Percentiles rank a stretch among this genome's conserved stretches.
Evolutionary conservation across 305 asterid genomes (phyloP).

Genomic region (Fraxinus angustifolia): DNA sequence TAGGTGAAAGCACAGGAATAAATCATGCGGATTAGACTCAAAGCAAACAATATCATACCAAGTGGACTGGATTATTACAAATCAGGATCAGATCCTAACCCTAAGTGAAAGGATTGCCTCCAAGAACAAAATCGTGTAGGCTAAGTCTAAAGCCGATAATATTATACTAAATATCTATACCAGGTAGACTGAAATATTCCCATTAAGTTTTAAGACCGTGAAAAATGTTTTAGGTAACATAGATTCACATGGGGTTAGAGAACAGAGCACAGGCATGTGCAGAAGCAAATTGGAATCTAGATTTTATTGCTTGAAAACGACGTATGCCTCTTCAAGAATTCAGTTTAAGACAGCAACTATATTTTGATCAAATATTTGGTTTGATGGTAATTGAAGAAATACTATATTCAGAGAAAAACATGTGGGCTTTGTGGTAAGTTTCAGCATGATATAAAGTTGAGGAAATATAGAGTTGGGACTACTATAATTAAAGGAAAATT

Average conservation of each 20-base stretch:
- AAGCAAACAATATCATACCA: no score
- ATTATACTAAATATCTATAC: no score
- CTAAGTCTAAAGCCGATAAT: no score
- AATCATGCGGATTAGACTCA: no score
- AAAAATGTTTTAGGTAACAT: neutral
- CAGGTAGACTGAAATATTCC: neutral
- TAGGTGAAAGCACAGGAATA: no score
- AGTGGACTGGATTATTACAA: no score
- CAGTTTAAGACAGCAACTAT: no score
- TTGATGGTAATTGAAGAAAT: neutral
- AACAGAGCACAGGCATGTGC: neutral
- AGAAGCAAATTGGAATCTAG: neutral
- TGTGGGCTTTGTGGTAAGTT: no score
- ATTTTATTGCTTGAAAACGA: neutral
- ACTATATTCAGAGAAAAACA: no score
- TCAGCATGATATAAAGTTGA: neutral
- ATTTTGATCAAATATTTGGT: neutral
- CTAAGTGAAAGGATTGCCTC: no score
- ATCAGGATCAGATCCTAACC: no score
- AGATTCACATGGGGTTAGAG: neutral
- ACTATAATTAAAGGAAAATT: neutral
- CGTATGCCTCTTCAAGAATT: neutral
- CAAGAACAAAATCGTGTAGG: no score
- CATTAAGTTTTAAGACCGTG: neutral
- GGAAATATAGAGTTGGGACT: neutral